Evolutionary conservation across 495 filamentous ascomycete genomes (phyloP).

Genomic region (Penicillium cosmopolitanum): DNA sequence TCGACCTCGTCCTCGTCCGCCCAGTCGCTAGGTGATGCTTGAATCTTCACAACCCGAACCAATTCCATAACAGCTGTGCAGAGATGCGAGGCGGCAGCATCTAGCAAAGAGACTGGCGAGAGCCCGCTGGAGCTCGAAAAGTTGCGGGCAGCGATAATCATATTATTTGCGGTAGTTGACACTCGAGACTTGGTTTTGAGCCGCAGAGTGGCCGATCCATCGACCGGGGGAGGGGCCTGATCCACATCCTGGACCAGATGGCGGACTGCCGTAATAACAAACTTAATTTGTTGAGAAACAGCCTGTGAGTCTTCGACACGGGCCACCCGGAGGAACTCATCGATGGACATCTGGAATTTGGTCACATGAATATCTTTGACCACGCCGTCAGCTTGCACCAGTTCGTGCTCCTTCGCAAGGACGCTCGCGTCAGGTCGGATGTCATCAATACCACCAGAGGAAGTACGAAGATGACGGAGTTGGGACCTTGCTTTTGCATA

Average conservation of each 20-base stretch:
- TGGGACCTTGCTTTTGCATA: constrained; percentile 89
- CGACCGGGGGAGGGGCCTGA: constrained; percentile 48
- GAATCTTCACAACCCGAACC: constrained; percentile 80
- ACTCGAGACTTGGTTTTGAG: constrained; percentile 75
- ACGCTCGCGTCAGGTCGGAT: constrained; percentile 63
- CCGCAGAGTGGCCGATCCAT: constrained; percentile 47
- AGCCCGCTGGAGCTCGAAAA: constrained; percentile 79
- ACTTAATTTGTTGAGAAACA: constrained; percentile 79
- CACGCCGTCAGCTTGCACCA: constrained; percentile 72
- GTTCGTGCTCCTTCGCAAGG: constrained; percentile 68
- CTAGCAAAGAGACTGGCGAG: constrained; percentile 91
- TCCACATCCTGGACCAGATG: constrained; percentile 80
- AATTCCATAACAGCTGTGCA: constrained; percentile 84
- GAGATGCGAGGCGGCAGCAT: constrained; percentile 94
- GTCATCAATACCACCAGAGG: constrained; percentile 72
- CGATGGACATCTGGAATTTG: constrained; percentile 92
- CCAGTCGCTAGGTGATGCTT: constrained; percentile 71
- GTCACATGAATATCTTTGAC: constrained; percentile 92
- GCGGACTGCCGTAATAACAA: constrained; percentile 77
- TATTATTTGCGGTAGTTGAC: constrained; percentile 89
- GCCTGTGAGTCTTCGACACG: constrained; percentile 70
- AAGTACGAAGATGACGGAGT: constrained; percentile 76
- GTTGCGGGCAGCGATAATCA: constrained; percentile 93
- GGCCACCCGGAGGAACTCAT: constrained; percentile 83
- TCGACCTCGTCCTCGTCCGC: constrained; percentile 67